These are phyloP conservation scores for Fusarium sororula DNA, from an alignment of 2,329 filamentous ascomycete genomes.

Conservation along the genomic window DNA sequence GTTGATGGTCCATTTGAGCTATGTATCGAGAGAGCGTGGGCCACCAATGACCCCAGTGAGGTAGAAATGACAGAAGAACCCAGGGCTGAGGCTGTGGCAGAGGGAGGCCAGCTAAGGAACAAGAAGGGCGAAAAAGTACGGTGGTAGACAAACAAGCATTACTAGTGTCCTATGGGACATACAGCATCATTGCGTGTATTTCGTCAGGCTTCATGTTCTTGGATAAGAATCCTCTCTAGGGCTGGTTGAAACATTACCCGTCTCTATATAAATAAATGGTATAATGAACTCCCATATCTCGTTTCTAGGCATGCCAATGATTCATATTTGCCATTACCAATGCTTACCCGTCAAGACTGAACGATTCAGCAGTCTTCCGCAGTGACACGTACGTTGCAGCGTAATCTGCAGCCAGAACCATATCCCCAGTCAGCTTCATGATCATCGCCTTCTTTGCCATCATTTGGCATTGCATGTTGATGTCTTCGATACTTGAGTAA, in stretches of 20 bases:
- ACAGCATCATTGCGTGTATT: background rate
- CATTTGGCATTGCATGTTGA: slow-evolving; percentile 77
- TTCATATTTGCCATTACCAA: background rate
- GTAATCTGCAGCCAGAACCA: slow-evolving; percentile 70
- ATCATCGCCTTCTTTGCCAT: slow-evolving; percentile 84
- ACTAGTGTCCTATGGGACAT: background rate
- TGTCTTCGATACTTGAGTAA: slow-evolving; percentile 72
- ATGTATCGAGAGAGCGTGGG: slow-evolving; percentile 87
- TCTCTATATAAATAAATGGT: slow-evolving; percentile 27
- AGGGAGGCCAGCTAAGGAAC: slow-evolving; percentile 48
- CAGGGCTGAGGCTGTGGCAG: slow-evolving; percentile 23
- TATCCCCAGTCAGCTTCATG: slow-evolving; percentile 74
- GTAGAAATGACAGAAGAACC: slow-evolving; percentile 34
- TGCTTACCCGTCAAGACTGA: slow-evolving; percentile 39
- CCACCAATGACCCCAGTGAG: slow-evolving; percentile 70
- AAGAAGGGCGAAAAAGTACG: slow-evolving; percentile 50
- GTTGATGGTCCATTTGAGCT: slow-evolving; percentile 90
- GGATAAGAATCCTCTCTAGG: background rate
- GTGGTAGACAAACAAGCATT: slow-evolving; percentile 44
- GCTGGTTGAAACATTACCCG: background rate
- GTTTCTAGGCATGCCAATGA: background rate
- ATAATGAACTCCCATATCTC: slow-evolving; percentile 6
- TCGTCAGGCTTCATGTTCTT: slow-evolving; percentile 7
- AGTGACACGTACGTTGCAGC: slow-evolving; percentile 72
- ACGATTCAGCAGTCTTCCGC: slow-evolving; percentile 50